A percentile compares a stretch with the other conserved stretches of the same genome.
These are phyloP conservation scores for Ceratocystis cacaofunesta DNA, from an alignment of 2,329 filamentous ascomycete genomes.

Conservation along the genomic window DNA sequence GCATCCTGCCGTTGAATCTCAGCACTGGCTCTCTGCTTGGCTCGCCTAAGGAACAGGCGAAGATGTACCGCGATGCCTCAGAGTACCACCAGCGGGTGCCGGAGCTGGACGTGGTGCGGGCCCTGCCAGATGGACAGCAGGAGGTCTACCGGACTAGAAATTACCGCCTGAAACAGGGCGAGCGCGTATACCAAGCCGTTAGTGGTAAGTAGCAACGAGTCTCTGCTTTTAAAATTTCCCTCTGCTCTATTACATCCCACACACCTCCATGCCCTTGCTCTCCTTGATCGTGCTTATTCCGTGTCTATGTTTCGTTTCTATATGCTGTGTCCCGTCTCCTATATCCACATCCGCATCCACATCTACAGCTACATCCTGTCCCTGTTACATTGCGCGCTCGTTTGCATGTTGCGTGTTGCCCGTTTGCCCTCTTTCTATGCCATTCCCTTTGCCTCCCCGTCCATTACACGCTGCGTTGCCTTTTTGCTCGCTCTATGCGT, in stretches of 20 bases:
- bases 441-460: neutral
- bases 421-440: neutral
- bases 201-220: slow-evolving; percentile 7
- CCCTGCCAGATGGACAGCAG: slow-evolving; percentile 1
- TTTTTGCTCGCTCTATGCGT: neutral
- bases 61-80: slow-evolving; percentile 12
- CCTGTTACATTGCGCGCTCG: neutral
- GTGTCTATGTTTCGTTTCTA: neutral
- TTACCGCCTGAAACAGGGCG: slow-evolving; percentile 1
- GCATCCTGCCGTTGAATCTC: slow-evolving; percentile 2
- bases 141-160: slow-evolving; percentile 6
- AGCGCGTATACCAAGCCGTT: slow-evolving; percentile 12
- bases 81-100: slow-evolving; percentile 4
- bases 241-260: no score
- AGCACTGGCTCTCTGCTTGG: slow-evolving; percentile 6
- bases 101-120: slow-evolving; percentile 6
- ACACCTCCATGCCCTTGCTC: no score
- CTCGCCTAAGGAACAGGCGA: slow-evolving; percentile 11
- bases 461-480: neutral
- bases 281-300: no score
- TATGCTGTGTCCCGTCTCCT: neutral
- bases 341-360: neutral
- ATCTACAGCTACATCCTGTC: neutral
- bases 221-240: no score
- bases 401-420: neutral